These are phyloP conservation scores for Asterophora parasitica DNA, from an alignment of 768 basidiomycete species.

Conservation along the genomic window DNA sequence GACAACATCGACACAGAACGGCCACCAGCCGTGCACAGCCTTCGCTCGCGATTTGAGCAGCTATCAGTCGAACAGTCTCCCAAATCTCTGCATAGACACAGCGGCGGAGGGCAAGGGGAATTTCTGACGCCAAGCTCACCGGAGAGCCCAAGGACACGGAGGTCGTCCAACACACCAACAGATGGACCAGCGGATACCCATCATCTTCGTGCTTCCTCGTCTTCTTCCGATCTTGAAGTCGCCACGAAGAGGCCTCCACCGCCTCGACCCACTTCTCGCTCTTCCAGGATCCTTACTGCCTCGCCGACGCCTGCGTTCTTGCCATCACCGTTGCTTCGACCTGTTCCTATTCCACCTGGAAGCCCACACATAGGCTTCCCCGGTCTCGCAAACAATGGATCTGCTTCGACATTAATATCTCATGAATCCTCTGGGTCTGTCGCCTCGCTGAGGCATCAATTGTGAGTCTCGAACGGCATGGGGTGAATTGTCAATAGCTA, in stretches of 20 bases:
- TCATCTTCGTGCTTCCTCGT: conserved; percentile 41
- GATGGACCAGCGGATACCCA: conserved; percentile 23
- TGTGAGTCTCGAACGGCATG: conserved; percentile 43
- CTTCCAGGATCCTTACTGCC: conserved; percentile 26
- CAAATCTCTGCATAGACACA: conserved; percentile 2
- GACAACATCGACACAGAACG: conserved; percentile 48
- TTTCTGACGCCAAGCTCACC: conserved; percentile 21
- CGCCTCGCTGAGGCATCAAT: conserved; percentile 39
- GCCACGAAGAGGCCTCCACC: conserved; percentile 48
- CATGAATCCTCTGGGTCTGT: conserved; percentile 25
- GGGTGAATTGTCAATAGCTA: neutral
- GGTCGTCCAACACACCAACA: conserved; percentile 29
- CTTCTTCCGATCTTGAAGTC: conserved; percentile 49
- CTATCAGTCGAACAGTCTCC: conserved; percentile 34
- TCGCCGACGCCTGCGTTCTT: conserved; percentile 37
- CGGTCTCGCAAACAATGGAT: conserved; percentile 6
- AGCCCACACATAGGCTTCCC: conserved; percentile 15
- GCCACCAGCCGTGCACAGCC: conserved; percentile 60
- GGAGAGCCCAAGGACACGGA: conserved; percentile 37
- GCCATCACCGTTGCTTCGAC: conserved; percentile 48
- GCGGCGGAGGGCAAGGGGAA: conserved; percentile 11
- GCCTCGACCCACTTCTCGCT: conserved; percentile 49
- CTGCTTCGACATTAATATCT: conserved; percentile 6
- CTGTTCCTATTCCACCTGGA: conserved; percentile 36
- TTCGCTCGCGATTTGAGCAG: conserved; percentile 69